A percentile compares a stretch with the other conserved stretches of the same genome.
Conservation (phyloP, 2,329 filamentous ascomycete genomes). For the Endothia cerciana region DNA sequence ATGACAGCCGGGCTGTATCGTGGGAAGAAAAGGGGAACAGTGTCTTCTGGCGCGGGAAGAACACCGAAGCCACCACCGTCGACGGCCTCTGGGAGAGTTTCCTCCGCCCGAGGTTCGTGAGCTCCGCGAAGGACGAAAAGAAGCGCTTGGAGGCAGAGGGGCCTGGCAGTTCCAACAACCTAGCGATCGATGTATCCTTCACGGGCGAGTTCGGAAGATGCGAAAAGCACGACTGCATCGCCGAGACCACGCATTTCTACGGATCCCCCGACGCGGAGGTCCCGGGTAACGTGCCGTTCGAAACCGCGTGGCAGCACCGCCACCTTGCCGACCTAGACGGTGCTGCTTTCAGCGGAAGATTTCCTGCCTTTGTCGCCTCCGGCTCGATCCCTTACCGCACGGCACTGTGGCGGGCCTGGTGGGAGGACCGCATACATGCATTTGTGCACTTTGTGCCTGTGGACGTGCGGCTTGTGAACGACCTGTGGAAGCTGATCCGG, state of each 20-base stretch:
- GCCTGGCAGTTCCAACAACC: neutral
- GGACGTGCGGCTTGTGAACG: slow-evolving; percentile 7
- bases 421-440: slow-evolving; percentile 8
- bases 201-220: slow-evolving; percentile 4
- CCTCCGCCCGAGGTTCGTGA: slow-evolving; percentile 8
- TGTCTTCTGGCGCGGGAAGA: slow-evolving; percentile 10
- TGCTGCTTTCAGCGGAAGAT: slow-evolving; percentile 2
- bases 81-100: slow-evolving; percentile 6
- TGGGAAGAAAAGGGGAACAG: slow-evolving; percentile 10
- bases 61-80: slow-evolving; percentile 7
- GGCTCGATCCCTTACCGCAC: slow-evolving; percentile 5
- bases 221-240: neutral
- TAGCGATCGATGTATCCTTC: slow-evolving; percentile 1
- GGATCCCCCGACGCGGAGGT: neutral
- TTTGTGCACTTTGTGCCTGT: slow-evolving; percentile 15
- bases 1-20: neutral
- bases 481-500: slow-evolving; percentile 2
- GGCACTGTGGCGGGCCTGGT: slow-evolving; percentile 11
- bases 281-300: neutral
- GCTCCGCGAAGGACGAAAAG: neutral
- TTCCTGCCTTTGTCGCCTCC: slow-evolving; percentile 8
- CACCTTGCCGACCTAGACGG: slow-evolving; percentile 9
- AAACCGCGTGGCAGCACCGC: slow-evolving; percentile 6
- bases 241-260: slow-evolving; percentile 3
- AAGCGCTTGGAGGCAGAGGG: neutral